phyloP scores from a whole-genome alignment of 306 rosid genomes.

The Amphicarpaea edgeworthii region DNA sequence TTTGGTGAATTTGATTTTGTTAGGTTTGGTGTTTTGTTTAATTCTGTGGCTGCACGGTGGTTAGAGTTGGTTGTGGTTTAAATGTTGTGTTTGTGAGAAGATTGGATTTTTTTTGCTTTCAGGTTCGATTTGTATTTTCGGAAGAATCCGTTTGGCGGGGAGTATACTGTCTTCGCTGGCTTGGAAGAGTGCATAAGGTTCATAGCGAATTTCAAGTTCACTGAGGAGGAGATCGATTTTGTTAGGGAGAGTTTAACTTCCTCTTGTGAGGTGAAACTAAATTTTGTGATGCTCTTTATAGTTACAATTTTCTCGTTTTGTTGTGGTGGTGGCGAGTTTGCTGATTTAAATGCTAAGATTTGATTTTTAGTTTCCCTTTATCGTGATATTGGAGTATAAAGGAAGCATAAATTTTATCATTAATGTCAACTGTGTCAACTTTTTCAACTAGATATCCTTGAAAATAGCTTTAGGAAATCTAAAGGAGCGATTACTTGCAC shows the following conservation, averaged over 20 bases:
- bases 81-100: slow-evolving; percentile 42
- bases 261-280: slow-evolving; percentile 78
- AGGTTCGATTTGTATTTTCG: slow-evolving; percentile 98
- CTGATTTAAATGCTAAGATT: slow-evolving; percentile 23
- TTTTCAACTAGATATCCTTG: neutral
- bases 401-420: slow-evolving; percentile 23
- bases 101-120: slow-evolving; percentile 50
- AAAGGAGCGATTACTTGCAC: no score
- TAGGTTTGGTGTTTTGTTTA: neutral
- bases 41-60: neutral
- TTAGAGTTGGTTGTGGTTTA: neutral
- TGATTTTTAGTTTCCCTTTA: slow-evolving; percentile 22
- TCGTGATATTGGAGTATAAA: slow-evolving; percentile 16
- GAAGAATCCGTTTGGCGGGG: slow-evolving; percentile 98
- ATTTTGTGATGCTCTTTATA: neutral
- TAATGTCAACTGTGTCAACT: neutral
- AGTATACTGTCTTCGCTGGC: slow-evolving; percentile 94
- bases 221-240: slow-evolving; percentile 82
- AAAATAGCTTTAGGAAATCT: slow-evolving; percentile 23
- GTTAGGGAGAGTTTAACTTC: slow-evolving; percentile 71
- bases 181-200: slow-evolving; percentile 93
- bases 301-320: neutral
- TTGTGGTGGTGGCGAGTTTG: neutral
- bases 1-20: neutral
- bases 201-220: slow-evolving; percentile 86